Base-by-base conservation (phyloP, 768 basidiomycete species). In the Lactarius indigo region DNA sequence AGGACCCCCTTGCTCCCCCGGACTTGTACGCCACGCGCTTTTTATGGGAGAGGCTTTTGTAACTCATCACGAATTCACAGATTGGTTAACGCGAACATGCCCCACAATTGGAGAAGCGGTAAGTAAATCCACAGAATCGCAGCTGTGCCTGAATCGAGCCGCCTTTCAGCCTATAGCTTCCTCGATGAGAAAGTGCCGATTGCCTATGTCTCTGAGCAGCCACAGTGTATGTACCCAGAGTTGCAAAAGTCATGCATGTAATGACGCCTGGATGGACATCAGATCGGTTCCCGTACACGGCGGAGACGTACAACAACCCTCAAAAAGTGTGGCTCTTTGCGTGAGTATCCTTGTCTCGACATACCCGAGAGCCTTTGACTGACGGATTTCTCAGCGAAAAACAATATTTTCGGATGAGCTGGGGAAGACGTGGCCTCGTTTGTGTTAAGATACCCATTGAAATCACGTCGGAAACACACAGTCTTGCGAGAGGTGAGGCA, bases 1-100 rank as follows among this genome's bases (percentile, higher is more conserved):
- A 76, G 75, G 76, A 78, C 55, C 74, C 77, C 3, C 54, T 77
- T 42, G 76, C 77, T 6, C 77, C 77, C n/a, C 77, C 77, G 41
- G 77, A 78, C 47, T 56, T 78, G 77, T 77, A 61, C 61, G 77
- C 0, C 55, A 30, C 5, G 5, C 20, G 15, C 4, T 18, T 18
- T 28, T 31, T 56, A 12, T 20, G 5, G 57, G 50, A 58, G 35
- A 18, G 31, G 12, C n/a, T 20, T 23, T 13, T 13, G 31, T 50
- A n/a, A 35, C 41, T 52, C 13, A 52, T 37, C 42, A 30, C 15
- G 6, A 10, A n/a, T 52, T 15, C 6, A 26, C 35, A 57, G 55
- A 13, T 8, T 64, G 6, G 56, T 58, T 17, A 28, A n/a, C 28
- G 63, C 18, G 4, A n/a, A 26, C 31, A 64, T 64, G 63, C 5